Percentiles rank a stretch among this genome's conserved stretches.
Evolutionary conservation across 1,284 basidiomycete genomes (phyloP).

Genomic region (Heterobasidion irregulare): DNA sequence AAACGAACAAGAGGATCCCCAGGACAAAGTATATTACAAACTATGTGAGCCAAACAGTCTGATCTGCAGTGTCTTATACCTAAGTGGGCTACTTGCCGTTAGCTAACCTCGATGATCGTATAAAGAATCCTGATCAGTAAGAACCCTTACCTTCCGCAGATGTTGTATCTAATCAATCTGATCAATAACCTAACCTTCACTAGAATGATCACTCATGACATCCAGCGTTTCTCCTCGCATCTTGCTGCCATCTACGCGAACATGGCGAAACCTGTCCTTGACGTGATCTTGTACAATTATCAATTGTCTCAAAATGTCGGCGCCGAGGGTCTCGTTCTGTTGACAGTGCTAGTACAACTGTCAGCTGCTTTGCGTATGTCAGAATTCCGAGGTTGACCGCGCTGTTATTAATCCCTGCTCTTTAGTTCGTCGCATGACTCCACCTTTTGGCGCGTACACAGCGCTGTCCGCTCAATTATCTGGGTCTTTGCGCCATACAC

Average conservation of each 20-base stretch:
- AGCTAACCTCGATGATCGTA: conserved; percentile 90
- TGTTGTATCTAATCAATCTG: not conserved
- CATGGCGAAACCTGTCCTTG: conserved; percentile 87
- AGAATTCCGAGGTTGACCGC: not conserved
- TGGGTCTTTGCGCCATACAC: conserved; percentile 84
- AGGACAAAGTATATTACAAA: conserved; percentile 86
- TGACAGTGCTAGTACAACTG: conserved; percentile 81
- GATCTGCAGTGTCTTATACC: not conserved
- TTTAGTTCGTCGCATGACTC: conserved; percentile 78
- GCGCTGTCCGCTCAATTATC: conserved; percentile 81
- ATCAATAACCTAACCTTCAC: too few species aligned
- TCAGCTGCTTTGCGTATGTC: conserved; percentile 72
- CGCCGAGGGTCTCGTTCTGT: conserved; percentile 83
- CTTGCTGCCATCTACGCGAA: conserved; percentile 94
- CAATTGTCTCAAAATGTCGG: conserved; percentile 93
- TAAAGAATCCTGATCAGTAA: conserved; percentile 94
- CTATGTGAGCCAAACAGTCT: conserved; percentile 48
- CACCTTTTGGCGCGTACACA: conserved; percentile 91
- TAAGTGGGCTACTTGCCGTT: not conserved
- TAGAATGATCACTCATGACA: conserved; percentile 93
- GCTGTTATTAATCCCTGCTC: not conserved
- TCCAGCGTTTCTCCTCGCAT: conserved; percentile 87
- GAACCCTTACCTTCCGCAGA: not conserved
- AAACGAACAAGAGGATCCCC: conserved; percentile 50
- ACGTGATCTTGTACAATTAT: conserved; percentile 95